Evolutionary conservation across 345 rosid species (phyloP), one percentile per base, ranked within the genome.

Genomic region (Salix dunnii): DNA sequence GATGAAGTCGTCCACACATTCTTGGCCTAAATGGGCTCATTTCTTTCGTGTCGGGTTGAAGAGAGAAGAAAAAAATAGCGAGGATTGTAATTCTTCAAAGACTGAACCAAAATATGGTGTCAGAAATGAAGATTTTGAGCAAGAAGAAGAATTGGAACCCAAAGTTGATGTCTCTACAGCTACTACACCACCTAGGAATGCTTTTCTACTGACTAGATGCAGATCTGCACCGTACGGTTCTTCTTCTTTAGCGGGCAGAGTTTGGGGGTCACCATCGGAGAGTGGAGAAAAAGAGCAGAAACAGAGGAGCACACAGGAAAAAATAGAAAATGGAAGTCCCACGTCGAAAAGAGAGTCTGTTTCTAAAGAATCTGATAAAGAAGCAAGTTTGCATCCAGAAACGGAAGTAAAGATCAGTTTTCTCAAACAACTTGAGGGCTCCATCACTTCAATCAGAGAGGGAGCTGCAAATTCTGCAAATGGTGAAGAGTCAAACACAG

Each of bases 221-320:
- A 90, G 92, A 90, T 94, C 98, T 84, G 97, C 94, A 5, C 97
- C 97, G 10, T 90, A 90, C 77, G 73, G 95, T 0, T 94, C 97
- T 0, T 94, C 97, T 0, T 94, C 98, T 38, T 74, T 94, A 49
- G 98, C 96, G 58, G 51, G 81, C 74, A 88, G 82, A 76, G 91
- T 92, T 81, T 92, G 97, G 98, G 97, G 87, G 20, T 91, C 94
- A 6, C 88, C 90, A 3, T 79, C 85, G 33, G 74, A 67, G 10
- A 73, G 76, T 28, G 88, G 82, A 81, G 82, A 69, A 76, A 68
- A 78, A 46, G 76, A 78, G 60, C 73, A 70, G 68, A 70, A 77
- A 30, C 80, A 63, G 74, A 71, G 86, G 67, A 73, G 87, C 72
- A 67, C 76, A 31, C 68, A 20, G 31, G 70, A 81, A 61, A 67